Percentiles rank a stretch among this genome's conserved stretches.
Evolutionary conservation across 176 grass and related monocot species (phyloP).

Genomic region (Paspalum vaginatum): DNA sequence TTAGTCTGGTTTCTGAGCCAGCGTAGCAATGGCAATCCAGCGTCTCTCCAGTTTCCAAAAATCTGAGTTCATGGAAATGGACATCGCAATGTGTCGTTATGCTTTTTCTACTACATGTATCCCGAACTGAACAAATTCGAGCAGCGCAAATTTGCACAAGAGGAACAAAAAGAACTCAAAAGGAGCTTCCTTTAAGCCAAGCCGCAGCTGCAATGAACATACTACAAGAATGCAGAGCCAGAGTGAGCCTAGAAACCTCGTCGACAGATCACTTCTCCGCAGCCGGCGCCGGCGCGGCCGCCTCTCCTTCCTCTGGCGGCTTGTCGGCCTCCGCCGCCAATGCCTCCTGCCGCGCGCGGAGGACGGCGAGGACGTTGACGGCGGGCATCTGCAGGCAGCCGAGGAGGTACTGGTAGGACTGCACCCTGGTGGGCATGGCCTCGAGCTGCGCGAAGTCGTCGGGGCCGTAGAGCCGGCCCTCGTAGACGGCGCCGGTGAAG

Average conservation of each 20-base stretch:
- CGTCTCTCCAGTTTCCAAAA: background rate
- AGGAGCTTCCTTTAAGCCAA: constrained; percentile 2
- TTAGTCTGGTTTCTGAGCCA: background rate
- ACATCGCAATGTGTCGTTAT: constrained; percentile 22
- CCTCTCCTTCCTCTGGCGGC: constrained; percentile 3
- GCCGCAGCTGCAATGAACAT: constrained; percentile 5
- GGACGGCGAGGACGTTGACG: constrained; percentile 62
- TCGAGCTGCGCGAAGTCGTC: constrained; percentile 88
- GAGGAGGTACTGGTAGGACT: constrained; percentile 83
- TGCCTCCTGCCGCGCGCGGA: constrained; percentile 54
- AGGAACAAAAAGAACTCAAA: background rate
- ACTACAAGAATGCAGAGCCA: constrained; percentile 5
- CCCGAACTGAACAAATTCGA: background rate
- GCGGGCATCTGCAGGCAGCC: constrained; percentile 80
- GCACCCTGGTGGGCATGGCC: constrained; percentile 77
- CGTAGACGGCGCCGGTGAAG: constrained; percentile 91
- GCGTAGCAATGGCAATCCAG: background rate
- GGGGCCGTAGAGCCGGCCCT: constrained; percentile 83
- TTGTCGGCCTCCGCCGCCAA: constrained; percentile 34
- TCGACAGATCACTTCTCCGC: constrained; percentile 36
- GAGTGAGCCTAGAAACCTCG: constrained; percentile 13
- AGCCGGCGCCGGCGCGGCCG: background rate
- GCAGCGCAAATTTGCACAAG: constrained; percentile 8
- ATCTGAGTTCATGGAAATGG: constrained; percentile 22
- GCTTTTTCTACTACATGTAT: constrained; percentile 28